These are phyloP conservation scores for Pseudogymnoascus sp. DNA, from an alignment of 2,329 filamentous ascomycete species.

Conservation along the genomic window DNA sequence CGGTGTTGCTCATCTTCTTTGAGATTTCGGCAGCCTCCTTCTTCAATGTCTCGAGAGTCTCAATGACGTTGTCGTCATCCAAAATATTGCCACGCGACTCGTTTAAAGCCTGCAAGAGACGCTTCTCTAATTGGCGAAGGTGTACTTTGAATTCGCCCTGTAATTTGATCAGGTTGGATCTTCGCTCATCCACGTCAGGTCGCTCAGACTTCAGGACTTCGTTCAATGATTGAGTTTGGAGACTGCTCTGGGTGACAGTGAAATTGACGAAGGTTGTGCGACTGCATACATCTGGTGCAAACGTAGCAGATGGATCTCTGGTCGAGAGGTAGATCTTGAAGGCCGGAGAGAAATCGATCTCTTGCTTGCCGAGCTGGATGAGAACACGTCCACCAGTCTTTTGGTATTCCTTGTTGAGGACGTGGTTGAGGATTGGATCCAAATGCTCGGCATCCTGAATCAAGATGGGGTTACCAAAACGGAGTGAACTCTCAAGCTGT, in stretches of 20 bases:
- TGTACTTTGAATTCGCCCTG: constrained; percentile 99
- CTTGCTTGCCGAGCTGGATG: constrained; percentile 95
- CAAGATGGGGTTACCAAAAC: constrained; percentile 96
- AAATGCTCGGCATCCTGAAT: constrained; percentile 97
- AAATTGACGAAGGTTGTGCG: constrained; percentile 99
- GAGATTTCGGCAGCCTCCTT: constrained; percentile 95
- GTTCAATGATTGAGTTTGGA: constrained; percentile 95
- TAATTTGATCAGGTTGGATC: constrained; percentile 95
- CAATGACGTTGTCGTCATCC: constrained; percentile 95
- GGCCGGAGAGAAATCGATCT: constrained; percentile 96
- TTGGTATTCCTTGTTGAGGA: constrained; percentile 99
- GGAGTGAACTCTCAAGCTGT: constrained; percentile 89
- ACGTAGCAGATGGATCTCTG: constrained; percentile 88
- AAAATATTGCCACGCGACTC: constrained; percentile 96
- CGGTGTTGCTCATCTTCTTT: constrained; percentile 89
- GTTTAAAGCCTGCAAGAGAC: constrained; percentile 86
- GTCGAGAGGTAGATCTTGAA: constrained; percentile 96
- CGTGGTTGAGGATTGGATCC: constrained; percentile 94
- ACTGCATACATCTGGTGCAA: constrained; percentile 95
- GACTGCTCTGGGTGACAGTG: constrained; percentile 95
- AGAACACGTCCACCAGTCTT: constrained; percentile 95
- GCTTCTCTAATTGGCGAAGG: constrained; percentile 88
- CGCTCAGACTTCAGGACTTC: constrained; percentile 96
- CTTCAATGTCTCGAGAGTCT: constrained; percentile 95
- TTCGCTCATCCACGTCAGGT: constrained; percentile 90